Evolutionary conservation across 768 basidiomycete species (phyloP).

Genomic region (Scleroderma citrinum): DNA sequence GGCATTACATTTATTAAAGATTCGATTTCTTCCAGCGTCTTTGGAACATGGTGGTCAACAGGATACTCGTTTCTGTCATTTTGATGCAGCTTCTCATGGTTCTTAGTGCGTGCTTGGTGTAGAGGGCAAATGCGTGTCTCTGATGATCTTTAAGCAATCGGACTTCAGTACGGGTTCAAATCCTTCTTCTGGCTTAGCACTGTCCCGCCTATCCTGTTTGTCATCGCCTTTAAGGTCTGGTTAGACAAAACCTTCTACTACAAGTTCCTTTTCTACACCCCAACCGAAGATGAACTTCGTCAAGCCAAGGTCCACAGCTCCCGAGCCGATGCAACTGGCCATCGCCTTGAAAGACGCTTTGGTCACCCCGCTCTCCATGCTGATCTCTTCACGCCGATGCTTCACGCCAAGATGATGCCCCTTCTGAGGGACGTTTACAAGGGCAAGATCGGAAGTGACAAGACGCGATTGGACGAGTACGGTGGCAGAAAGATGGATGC

Average conservation of each 20-base stretch:
- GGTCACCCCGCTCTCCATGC: constrained; percentile 88
- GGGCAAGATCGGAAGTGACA: constrained; percentile 60
- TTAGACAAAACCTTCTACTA: constrained; percentile 61
- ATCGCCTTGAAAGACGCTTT: constrained; percentile 85
- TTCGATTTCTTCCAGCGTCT: constrained; percentile 50
- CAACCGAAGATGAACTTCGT: constrained; percentile 71
- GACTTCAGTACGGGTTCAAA: constrained; percentile 69
- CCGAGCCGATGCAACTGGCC: constrained; percentile 62
- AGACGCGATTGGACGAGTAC: constrained; percentile 69
- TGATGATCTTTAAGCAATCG: constrained; percentile 56
- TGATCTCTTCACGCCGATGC: constrained; percentile 84
- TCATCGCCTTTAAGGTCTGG: constrained; percentile 81
- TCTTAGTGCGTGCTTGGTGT: constrained; percentile 58
- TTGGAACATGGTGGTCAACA: constrained; percentile 93
- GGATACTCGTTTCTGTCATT: constrained; percentile 68
- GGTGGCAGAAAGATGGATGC: constrained; percentile 75
- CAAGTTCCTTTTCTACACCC: constrained; percentile 78
- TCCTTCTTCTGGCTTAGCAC: constrained; percentile 76
- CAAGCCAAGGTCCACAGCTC: constrained; percentile 73
- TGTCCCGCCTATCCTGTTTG: constrained; percentile 80
- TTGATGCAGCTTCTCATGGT: constrained; percentile 87
- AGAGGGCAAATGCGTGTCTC: neutral
- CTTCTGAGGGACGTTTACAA: constrained; percentile 69
- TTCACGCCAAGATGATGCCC: constrained; percentile 82
- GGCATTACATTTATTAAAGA: neutral